Base-by-base conservation (phyloP, 208 protist species). In the Wallacemonas rigidus region DNA sequence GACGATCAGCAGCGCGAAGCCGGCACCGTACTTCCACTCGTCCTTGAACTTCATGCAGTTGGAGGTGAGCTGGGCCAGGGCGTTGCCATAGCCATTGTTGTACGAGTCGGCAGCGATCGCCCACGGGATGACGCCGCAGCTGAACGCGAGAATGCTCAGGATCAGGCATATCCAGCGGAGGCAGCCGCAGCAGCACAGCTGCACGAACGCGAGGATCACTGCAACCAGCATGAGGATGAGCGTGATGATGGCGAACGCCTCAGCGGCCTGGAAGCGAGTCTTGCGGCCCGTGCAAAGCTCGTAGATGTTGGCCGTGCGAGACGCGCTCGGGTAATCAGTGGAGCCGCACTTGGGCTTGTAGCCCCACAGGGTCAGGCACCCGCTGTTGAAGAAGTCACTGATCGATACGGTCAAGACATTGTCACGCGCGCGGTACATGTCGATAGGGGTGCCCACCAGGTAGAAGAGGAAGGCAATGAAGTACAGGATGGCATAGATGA, bases 181-280 rank as follows among this genome's bases (percentile, higher is more conserved):
- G 75, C 80, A 89, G 45, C 64, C 35, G 71, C 80, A 86, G 74
- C 80, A 88, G 77, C 80, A 88, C 17, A 79, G 71, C 69, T 76
- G 72, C 43, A 83, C 60, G 67, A 86, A 74, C 15, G 74, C 79
- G 43, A 83, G 56, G 58, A 83, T 48, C 41, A 51, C 48, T 3
- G 80, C 76, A 40, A 81, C 1, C 38, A 73, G 65, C 43, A 75
- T 69, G 17, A 83, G 8, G 38, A 61, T 40, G 61, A 89, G 74
- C 38, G 71, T 71, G 62, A 77, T 79, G 69, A 86, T 80, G 44
- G 74, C 17, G 17, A 88, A 72, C 17, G 53, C 80, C 75, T 88
- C 80, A 2, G 83, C 76, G 3, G 72, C 71, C 45, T 67, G 74
- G 73, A 89, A 86, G 56, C 62, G 75, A 17, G 41, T 67, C 54